These are phyloP conservation scores for Brassica juncea DNA, from an alignment of 345 rosid genomes.

Conservation along the genomic window DNA sequence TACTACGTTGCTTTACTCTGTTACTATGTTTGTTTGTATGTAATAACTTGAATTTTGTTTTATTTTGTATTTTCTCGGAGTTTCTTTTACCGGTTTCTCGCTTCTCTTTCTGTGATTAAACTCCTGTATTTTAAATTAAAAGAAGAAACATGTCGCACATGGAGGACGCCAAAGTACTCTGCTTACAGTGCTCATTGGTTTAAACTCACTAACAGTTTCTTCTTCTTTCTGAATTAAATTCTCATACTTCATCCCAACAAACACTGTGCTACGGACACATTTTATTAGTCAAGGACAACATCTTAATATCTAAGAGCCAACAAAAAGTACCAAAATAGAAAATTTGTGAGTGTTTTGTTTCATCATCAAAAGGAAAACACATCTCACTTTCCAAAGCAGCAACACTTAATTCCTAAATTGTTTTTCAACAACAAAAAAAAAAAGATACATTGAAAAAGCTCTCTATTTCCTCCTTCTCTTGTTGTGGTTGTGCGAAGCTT, in stretches of 20 bases:
- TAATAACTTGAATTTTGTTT: not conserved
- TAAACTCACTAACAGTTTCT: too few relatives aligned
- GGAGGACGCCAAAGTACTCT: slow-evolving; percentile 50
- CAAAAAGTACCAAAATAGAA: not conserved
- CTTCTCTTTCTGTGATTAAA: not conserved
- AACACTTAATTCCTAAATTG: not conserved
- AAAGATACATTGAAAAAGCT: not conserved
- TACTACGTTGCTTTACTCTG: not conserved
- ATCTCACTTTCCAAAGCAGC: not conserved
- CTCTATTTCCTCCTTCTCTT: not conserved
- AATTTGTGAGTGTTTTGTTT: not conserved
- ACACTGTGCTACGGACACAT: not conserved
- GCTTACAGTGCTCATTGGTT: not conserved
- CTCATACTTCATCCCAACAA: not conserved
- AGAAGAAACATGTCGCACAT: slow-evolving; percentile 33
- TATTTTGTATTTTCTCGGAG: not conserved
- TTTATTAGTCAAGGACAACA: not conserved
- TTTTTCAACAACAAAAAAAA: not conserved
- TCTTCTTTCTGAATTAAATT: too few relatives aligned
- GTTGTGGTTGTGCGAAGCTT: not conserved
- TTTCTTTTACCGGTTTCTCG: not conserved
- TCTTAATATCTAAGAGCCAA: not conserved
- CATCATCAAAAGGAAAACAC: not conserved
- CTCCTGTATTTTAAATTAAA: not conserved
- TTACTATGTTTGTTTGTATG: not conserved